Percentiles rank a stretch among this genome's conserved stretches.
phyloP scores from a whole-genome alignment of 805 yeast species.

The Ascoidea tarda region DNA sequence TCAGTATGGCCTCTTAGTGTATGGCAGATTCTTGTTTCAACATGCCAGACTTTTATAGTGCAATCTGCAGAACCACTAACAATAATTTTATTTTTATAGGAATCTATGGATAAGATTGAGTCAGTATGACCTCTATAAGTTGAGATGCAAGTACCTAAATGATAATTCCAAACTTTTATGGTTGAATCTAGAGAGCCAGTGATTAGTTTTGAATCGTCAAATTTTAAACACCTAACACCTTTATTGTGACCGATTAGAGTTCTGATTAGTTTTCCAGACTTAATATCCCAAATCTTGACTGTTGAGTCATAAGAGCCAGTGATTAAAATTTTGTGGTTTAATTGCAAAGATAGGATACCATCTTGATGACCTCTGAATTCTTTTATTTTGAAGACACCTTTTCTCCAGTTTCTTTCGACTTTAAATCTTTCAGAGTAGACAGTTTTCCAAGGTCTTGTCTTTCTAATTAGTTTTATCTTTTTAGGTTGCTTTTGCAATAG shows the following conservation, averaged over 20 bases:
- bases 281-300: conserved; percentile 82
- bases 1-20: conserved; percentile 89
- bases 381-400: conserved; percentile 52
- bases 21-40: conserved; percentile 82
- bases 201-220: conserved; percentile 80
- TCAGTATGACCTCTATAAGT: conserved; percentile 90
- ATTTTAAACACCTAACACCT: conserved; percentile 74
- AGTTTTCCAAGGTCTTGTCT: conserved; percentile 86
- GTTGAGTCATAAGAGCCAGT: conserved; percentile 90
- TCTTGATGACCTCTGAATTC: conserved; percentile 73
- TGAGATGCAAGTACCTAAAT: conserved; percentile 86
- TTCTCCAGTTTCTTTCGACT: conserved; percentile 92
- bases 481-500: background rate
- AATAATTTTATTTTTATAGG: conserved; percentile 53
- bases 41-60: conserved; percentile 93
- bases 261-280: conserved; percentile 59
- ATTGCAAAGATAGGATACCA: conserved; percentile 81
- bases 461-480: conserved; percentile 11
- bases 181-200: conserved; percentile 89
- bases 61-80: conserved; percentile 91
- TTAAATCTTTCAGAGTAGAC: conserved; percentile 84
- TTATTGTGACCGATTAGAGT: conserved; percentile 81
- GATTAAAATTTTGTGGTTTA: conserved; percentile 64
- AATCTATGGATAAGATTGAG: conserved; percentile 75
- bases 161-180: conserved; percentile 91